Conservation (phyloP, 257 asterid species). For the Perilla frutescens region DNA sequence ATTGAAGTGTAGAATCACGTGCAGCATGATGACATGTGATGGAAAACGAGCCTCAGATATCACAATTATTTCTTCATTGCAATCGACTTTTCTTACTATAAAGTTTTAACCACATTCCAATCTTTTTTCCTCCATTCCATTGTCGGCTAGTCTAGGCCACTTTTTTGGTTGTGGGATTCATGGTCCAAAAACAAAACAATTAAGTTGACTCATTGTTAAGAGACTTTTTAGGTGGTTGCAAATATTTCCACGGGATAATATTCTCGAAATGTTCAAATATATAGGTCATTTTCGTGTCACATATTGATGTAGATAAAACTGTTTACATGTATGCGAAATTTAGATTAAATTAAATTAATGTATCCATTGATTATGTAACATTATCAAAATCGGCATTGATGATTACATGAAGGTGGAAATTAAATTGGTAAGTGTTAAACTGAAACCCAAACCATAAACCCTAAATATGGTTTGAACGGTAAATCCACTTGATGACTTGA, state of each 20-base stretch:
- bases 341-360: too few species aligned
- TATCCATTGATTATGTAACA: too few species aligned
- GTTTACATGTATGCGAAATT: not conserved
- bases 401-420: too few species aligned
- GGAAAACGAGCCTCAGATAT: not conserved
- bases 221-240: not conserved
- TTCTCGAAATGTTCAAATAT: not conserved
- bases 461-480: too few species aligned
- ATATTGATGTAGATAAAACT: not conserved
- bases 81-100: not conserved
- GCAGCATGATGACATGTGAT: not conserved
- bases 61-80: not conserved
- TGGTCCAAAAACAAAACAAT: not conserved
- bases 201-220: not conserved
- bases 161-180: not conserved
- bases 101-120: not conserved
- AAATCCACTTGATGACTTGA: too few species aligned
- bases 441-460: too few species aligned
- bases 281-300: not conserved
- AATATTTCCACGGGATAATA: not conserved
- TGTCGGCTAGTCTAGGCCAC: slow-evolving; percentile 15
- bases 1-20: not conserved
- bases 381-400: too few species aligned
- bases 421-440: too few species aligned
- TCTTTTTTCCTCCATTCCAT: not conserved